Evolutionary conservation across 768 basidiomycete species (phyloP).

Genomic region (Serendipita sp.): DNA sequence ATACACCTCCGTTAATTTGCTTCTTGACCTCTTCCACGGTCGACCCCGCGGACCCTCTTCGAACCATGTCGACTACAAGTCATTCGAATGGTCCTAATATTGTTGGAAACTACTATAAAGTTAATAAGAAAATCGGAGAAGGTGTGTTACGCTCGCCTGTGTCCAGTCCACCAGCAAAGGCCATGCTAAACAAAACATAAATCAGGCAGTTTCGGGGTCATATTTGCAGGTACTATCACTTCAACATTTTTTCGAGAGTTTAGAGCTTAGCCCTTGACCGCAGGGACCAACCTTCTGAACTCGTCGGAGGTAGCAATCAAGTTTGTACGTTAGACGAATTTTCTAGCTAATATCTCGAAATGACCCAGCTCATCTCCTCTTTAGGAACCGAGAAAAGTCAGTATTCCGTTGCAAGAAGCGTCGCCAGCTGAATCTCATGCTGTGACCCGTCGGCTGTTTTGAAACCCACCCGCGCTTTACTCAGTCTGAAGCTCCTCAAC

Average conservation of each 20-base stretch:
- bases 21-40: too few relatives aligned
- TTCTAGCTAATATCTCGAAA: background rate
- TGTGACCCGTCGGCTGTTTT: background rate
- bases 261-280: background rate
- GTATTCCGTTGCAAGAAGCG: background rate
- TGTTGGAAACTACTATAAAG: constrained; percentile 93
- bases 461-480: constrained; percentile 9
- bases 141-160: background rate
- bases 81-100: constrained; percentile 19
- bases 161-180: background rate
- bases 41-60: too few relatives aligned
- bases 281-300: constrained; percentile 95
- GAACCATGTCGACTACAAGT: background rate
- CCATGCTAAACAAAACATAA: background rate
- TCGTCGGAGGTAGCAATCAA: constrained; percentile 99
- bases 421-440: background rate
- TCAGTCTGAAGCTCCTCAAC: constrained; percentile 86
- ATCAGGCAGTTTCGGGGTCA: constrained; percentile 87
- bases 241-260: background rate
- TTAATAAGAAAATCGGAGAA: constrained; percentile 98
- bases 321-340: constrained; percentile 55
- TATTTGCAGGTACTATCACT: constrained; percentile 50
- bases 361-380: constrained; percentile 12
- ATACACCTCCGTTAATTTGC: too few relatives aligned
- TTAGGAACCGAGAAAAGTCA: constrained; percentile 63